Conservation (phyloP, 331 rosid species). For the Prunus yedoensis region DNA sequence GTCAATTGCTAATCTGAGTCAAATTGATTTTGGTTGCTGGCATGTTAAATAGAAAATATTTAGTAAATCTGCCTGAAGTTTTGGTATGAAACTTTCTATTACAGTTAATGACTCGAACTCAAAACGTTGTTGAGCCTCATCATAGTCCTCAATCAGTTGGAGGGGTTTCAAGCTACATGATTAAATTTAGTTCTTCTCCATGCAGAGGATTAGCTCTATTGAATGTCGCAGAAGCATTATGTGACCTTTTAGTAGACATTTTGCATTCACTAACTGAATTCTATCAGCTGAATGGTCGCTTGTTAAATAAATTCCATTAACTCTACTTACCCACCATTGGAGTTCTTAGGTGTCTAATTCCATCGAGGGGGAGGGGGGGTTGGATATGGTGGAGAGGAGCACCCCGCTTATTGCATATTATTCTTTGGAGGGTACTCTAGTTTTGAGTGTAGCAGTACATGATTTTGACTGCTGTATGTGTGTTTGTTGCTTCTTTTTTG, state of each 20-base stretch:
- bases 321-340: background rate
- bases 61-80: background rate
- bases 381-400: too few relatives aligned
- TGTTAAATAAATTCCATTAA: background rate
- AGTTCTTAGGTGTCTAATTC: background rate
- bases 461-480: background rate
- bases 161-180: background rate
- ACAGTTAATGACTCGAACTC: background rate
- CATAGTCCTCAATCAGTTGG: background rate
- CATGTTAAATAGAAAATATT: background rate
- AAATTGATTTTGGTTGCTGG: background rate
- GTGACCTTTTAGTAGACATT: background rate
- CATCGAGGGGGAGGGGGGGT: too few relatives aligned
- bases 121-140: background rate
- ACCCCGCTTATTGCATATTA: too few relatives aligned
- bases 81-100: constrained; percentile 3
- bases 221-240: background rate
- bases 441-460: background rate
- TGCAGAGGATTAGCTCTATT: background rate
- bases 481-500: background rate
- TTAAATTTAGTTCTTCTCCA: background rate
- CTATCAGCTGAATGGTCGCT: background rate
- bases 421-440: background rate
- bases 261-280: background rate
- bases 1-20: background rate